Evolutionary conservation across 495 filamentous ascomycete species (phyloP).

Genomic region (Glonium stellatum): DNA sequence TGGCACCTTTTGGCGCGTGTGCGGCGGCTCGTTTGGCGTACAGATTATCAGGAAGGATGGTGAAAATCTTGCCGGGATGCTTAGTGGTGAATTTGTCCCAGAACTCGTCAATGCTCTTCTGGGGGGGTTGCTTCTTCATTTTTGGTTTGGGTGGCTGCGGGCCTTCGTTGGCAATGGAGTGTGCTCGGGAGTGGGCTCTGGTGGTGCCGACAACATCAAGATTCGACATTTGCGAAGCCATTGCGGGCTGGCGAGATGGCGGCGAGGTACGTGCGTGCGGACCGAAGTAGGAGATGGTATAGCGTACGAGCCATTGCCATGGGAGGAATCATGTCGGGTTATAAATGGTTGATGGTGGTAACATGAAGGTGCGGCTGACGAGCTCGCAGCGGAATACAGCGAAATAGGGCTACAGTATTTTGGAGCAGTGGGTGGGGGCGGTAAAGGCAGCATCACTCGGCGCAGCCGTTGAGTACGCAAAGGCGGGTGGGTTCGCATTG

Average conservation of each 20-base stretch:
- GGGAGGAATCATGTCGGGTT: not conserved
- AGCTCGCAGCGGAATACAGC: not conserved
- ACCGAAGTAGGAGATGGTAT: not conserved
- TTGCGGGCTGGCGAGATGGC: constrained; percentile 1
- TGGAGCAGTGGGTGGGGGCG: not conserved
- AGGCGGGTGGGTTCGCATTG: not conserved
- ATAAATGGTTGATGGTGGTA: not conserved
- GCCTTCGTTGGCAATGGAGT: constrained; percentile 17
- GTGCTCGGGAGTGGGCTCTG: constrained; percentile 22
- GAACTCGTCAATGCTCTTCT: constrained; percentile 66
- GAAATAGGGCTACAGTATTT: not conserved
- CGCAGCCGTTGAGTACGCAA: not conserved
- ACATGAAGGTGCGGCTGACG: not conserved
- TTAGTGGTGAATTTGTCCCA: constrained; percentile 71
- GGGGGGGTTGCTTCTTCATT: constrained; percentile 49
- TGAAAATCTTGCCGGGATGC: constrained; percentile 56
- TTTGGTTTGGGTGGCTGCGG: constrained; percentile 10
- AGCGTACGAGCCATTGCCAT: not conserved
- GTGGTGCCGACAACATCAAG: constrained; percentile 23
- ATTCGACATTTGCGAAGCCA: constrained; percentile 26
- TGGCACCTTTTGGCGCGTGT: constrained; percentile 42
- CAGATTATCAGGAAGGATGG: constrained; percentile 65
- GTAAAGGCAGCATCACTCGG: not conserved
- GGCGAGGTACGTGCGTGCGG: not conserved
- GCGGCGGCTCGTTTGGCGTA: constrained; percentile 59